Evolutionary conservation across 2,329 filamentous ascomycete genomes (phyloP).

Genomic region (Calonectria multiphialidica): DNA sequence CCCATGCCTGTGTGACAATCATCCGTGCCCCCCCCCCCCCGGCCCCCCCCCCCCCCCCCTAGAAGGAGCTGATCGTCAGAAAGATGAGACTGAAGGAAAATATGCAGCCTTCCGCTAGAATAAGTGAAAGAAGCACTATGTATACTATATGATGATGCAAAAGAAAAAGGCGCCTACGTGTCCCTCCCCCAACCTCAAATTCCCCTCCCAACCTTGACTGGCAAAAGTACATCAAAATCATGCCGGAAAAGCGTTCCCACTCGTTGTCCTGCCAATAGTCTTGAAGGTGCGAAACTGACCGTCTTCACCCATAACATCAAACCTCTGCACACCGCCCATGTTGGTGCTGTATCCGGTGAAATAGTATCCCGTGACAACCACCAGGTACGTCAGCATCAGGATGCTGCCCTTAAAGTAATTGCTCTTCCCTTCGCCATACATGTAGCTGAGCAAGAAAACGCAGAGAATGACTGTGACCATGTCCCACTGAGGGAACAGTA

Average conservation of each 20-base stretch:
- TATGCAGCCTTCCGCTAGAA: conserved; percentile 17
- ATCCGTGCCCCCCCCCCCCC: background rate
- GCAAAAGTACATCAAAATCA: conserved; percentile 22
- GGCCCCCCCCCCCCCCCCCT: too few relatives aligned
- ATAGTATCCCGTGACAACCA: conserved; percentile 93
- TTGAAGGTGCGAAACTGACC: conserved; percentile 65
- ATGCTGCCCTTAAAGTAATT: conserved; percentile 99
- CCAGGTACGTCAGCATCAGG: conserved; percentile 90
- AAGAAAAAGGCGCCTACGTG: conserved; percentile 26
- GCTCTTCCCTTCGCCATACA: conserved; percentile 98
- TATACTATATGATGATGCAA: conserved; percentile 33
- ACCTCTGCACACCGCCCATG: conserved; percentile 59
- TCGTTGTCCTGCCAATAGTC: conserved; percentile 62
- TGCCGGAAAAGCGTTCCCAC: conserved; percentile 43
- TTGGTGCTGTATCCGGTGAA: conserved; percentile 73
- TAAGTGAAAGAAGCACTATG: conserved; percentile 22
- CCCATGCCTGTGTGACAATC: background rate
- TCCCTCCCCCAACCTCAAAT: background rate
- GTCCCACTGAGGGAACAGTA: conserved; percentile 99
- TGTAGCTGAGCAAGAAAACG: conserved; percentile 95
- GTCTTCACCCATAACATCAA: conserved; percentile 65
- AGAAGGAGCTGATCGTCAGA: conserved; percentile 14
- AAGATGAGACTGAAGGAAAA: conserved; percentile 22
- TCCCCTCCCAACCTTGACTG: background rate
- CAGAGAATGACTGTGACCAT: conserved; percentile 97